phyloP scores from a whole-genome alignment of 768 basidiomycete species.

The Tricholoma flavovirens region DNA sequence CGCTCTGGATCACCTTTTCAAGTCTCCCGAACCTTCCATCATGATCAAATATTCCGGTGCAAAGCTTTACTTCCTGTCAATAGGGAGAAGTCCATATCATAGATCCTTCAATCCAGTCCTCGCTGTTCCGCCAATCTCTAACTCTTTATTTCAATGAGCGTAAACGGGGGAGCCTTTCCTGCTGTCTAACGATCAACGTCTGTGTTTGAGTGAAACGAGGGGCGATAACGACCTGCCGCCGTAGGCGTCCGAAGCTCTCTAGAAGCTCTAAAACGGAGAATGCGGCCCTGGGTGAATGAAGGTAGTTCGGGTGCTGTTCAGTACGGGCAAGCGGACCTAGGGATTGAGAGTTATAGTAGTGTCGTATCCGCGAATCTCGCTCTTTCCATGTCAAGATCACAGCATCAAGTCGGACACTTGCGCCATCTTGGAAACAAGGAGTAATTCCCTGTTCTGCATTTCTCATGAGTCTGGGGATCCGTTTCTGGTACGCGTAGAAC shows the following conservation, averaged over 20 bases:
- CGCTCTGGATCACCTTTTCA: too few species aligned
- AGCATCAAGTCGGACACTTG: background rate
- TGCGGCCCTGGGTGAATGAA: constrained; percentile 6
- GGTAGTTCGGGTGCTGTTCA: background rate
- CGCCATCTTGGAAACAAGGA: background rate
- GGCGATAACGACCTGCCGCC: background rate
- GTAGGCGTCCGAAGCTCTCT: background rate
- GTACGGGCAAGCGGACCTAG: background rate
- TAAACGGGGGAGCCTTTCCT: background rate
- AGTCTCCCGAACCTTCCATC: background rate
- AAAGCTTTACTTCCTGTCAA: background rate
- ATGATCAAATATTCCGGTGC: background rate
- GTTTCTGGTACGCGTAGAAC: background rate
- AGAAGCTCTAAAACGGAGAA: constrained; percentile 7
- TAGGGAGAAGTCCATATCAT: background rate
- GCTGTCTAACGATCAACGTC: background rate
- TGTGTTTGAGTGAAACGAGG: background rate
- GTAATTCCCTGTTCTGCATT: background rate
- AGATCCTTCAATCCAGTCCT: background rate
- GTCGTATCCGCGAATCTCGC: constrained; percentile 6
- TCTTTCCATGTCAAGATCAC: constrained; percentile 7
- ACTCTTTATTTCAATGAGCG: background rate
- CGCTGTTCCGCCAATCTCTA: background rate
- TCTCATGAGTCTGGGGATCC: background rate
- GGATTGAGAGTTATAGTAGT: background rate